These are phyloP conservation scores for Trifolium fragiferum DNA, from an alignment of 306 rosid species.

Conservation along the genomic window DNA sequence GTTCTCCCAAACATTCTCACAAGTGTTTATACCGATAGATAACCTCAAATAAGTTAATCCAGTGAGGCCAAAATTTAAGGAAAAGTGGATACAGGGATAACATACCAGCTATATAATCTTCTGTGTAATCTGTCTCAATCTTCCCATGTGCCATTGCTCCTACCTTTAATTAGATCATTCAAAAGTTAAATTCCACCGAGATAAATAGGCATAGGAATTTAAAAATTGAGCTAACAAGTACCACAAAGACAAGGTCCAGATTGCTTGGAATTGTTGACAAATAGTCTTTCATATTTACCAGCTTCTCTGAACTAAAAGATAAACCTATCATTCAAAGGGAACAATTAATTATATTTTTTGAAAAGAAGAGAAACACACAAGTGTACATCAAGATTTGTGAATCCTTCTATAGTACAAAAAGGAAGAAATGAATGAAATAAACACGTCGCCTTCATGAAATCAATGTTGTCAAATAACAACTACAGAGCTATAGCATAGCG, in stretches of 20 bases:
- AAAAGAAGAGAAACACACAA: constrained; percentile 1
- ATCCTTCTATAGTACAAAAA: too few relatives aligned
- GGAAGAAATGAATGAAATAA: too few relatives aligned
- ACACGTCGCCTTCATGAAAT: constrained; percentile 1
- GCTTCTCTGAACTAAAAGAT: constrained; percentile 73
- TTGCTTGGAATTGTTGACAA: constrained; percentile 37
- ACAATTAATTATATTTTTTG: background rate
- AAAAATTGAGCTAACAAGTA: constrained; percentile 41
- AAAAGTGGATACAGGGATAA: background rate
- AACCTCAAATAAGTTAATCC: background rate
- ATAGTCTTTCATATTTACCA: constrained; percentile 61
- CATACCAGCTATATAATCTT: constrained; percentile 79
- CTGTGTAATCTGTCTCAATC: constrained; percentile 70
- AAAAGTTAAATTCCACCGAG: background rate
- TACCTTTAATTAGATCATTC: constrained; percentile 49
- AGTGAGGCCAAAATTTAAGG: background rate
- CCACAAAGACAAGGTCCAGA: constrained; percentile 80
- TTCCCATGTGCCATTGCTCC: constrained; percentile 31
- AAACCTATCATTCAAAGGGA: constrained; percentile 46
- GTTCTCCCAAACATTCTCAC: background rate
- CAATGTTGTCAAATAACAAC: background rate
- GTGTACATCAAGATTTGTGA: constrained; percentile 11
- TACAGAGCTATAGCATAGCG: background rate
- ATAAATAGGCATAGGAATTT: background rate
- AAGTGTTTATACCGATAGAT: background rate